Evolutionary conservation across 2,329 filamentous ascomycete genomes (phyloP).

Genomic region (Arthroderma uncinatum): DNA sequence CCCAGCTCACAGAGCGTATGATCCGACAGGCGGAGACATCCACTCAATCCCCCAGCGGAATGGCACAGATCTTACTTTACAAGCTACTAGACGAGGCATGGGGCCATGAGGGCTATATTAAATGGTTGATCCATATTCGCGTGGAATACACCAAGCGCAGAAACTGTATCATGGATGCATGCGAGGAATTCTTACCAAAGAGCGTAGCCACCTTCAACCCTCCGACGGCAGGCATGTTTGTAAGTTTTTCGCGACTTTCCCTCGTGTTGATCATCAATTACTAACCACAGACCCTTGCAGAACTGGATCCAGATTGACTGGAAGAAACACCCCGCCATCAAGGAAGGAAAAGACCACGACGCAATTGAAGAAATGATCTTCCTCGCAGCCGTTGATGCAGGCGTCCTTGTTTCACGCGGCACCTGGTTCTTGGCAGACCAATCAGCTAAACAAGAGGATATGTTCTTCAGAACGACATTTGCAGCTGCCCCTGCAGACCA

Average conservation of each 20-base stretch:
- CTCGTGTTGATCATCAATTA: not conserved
- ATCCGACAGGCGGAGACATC: slow-evolving; percentile 70
- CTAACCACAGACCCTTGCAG: slow-evolving; percentile 16
- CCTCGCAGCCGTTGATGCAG: slow-evolving; percentile 59
- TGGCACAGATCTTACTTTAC: slow-evolving; percentile 73
- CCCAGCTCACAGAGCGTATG: slow-evolving; percentile 74
- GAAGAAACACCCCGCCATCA: slow-evolving; percentile 34
- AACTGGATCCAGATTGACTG: slow-evolving; percentile 41
- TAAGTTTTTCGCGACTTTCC: slow-evolving; percentile 38
- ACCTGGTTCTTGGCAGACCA: slow-evolving; percentile 83
- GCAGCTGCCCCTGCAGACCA: slow-evolving; percentile 63
- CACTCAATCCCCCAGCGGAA: slow-evolving; percentile 74
- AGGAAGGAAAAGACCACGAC: slow-evolving; percentile 29
- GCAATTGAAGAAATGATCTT: slow-evolving; percentile 79
- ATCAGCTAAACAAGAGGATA: slow-evolving; percentile 45
- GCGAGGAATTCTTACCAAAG: slow-evolving; percentile 60
- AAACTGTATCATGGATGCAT: slow-evolving; percentile 65
- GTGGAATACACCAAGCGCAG: slow-evolving; percentile 69
- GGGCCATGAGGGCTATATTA: slow-evolving; percentile 81
- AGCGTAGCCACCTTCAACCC: slow-evolving; percentile 66
- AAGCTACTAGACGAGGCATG: slow-evolving; percentile 88
- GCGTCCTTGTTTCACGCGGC: slow-evolving; percentile 70
- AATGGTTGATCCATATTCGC: slow-evolving; percentile 77
- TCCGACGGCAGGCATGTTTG: slow-evolving; percentile 87
- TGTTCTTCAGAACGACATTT: slow-evolving; percentile 87